Conservation (phyloP, 345 rosid genomes). For the Arabidopsis arenosa region DNA sequence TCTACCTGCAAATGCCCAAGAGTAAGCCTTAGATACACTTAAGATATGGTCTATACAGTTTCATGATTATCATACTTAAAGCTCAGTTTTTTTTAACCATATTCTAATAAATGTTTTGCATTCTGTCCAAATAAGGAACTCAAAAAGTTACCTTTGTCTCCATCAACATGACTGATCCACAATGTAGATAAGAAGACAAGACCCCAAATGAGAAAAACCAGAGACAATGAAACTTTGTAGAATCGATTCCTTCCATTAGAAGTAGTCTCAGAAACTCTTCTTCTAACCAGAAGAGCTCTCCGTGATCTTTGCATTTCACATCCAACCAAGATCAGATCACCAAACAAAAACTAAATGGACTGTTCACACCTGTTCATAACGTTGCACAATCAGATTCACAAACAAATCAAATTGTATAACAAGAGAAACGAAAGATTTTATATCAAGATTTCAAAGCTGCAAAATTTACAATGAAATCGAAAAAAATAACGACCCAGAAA, state of each 20-base stretch:
- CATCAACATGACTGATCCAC: conserved; percentile 70
- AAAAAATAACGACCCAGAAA: conserved; percentile 2
- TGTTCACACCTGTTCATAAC: conserved; percentile 22
- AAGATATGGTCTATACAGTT: neutral
- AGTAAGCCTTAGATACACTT: neutral
- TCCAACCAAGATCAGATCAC: conserved; percentile 50
- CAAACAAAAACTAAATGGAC: neutral
- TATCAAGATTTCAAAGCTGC: neutral
- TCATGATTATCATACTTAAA: neutral
- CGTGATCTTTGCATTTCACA: conserved; percentile 96
- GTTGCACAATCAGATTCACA: conserved; percentile 23
- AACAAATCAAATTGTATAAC: neutral
- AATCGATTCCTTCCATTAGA: conserved; percentile 51
- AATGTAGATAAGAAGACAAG: conserved; percentile 64
- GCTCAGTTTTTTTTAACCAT: neutral
- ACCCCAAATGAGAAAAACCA: conserved; percentile 79
- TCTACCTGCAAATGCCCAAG: conserved; percentile 50
- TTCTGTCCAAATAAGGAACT: neutral
- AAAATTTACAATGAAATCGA: too few species aligned
- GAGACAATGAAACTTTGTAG: conserved; percentile 75
- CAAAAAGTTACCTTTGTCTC: conserved; percentile 56
- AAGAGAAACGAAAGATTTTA: neutral
- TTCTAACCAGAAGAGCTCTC: conserved; percentile 81
- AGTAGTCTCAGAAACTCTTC: conserved; percentile 68
- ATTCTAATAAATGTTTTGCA: neutral